Evolutionary conservation across 1,284 basidiomycete genomes (phyloP).

Genomic region (Ceratobasidium sp.): DNA sequence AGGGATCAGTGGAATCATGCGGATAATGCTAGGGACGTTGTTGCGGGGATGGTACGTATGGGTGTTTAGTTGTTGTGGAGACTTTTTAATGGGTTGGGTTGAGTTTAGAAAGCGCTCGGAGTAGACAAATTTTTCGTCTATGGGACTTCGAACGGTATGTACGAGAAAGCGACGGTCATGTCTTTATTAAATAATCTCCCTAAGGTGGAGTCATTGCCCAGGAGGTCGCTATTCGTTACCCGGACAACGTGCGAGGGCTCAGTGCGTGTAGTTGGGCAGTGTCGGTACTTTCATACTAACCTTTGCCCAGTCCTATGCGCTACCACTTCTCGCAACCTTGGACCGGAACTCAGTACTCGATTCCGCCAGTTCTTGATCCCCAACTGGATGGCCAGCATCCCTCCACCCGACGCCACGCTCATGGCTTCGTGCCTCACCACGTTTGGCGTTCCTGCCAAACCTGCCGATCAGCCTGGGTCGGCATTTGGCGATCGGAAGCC

Average conservation of each 20-base stretch:
- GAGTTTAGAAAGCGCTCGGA: slow-evolving; percentile 10
- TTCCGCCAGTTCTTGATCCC: slow-evolving; percentile 15
- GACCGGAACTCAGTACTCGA: neutral
- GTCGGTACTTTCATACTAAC: neutral
- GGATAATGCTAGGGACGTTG: slow-evolving; percentile 32
- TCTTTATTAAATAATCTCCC: neutral
- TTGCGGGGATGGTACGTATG: slow-evolving; percentile 11
- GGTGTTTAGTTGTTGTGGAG: neutral
- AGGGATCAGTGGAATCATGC: slow-evolving; percentile 16
- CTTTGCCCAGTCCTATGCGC: slow-evolving; percentile 13
- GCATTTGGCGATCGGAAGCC: slow-evolving; percentile 7
- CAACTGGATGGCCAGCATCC: neutral
- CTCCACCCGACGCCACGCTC: slow-evolving; percentile 15
- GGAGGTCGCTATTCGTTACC: slow-evolving; percentile 20
- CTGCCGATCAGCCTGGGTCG: slow-evolving; percentile 13
- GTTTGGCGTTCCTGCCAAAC: slow-evolving; percentile 8
- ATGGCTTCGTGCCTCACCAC: neutral
- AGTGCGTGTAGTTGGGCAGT: neutral
- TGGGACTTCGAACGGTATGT: slow-evolving; percentile 30
- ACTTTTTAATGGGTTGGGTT: slow-evolving; percentile 1
- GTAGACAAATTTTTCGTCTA: slow-evolving; percentile 29
- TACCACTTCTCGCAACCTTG: neutral
- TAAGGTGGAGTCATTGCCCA: slow-evolving; percentile 26
- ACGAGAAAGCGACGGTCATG: neutral
- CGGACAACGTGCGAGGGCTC: slow-evolving; percentile 4